These are phyloP conservation scores for Arctium lappa DNA, from an alignment of 129 eudicot genomes.

Conservation along the genomic window DNA sequence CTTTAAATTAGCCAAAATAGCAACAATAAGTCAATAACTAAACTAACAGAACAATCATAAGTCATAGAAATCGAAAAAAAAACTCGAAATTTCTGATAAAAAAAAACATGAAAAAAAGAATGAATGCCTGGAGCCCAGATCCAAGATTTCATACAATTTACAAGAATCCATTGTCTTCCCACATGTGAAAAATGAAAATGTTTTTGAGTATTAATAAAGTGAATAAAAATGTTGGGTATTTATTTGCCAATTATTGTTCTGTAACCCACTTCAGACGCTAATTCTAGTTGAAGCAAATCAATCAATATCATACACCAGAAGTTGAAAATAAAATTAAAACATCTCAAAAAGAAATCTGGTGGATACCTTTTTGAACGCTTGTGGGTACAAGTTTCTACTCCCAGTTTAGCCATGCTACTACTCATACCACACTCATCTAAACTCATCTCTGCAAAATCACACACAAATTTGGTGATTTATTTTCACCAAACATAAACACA, in stretches of 20 bases:
- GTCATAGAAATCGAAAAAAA: not conserved
- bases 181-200: not conserved
- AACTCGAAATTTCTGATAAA: not conserved
- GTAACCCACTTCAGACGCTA: slow-evolving; percentile 23
- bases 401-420: slow-evolving; percentile 25
- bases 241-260: not conserved
- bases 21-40: not conserved
- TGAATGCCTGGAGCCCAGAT: slow-evolving; percentile 16
- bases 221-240: slow-evolving; percentile 1
- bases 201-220: slow-evolving; percentile 1
- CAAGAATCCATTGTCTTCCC: not conserved
- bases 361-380: slow-evolving; percentile 72
- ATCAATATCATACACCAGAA: slow-evolving; percentile 28
- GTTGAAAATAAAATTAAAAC: slow-evolving; percentile 5
- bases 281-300: slow-evolving; percentile 34
- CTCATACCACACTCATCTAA: slow-evolving; percentile 44
- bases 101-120: not conserved
- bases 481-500: slow-evolving; percentile 23
- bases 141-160: slow-evolving; percentile 26
- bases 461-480: not conserved
- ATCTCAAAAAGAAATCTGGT: slow-evolving; percentile 2
- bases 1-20: not conserved
- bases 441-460: slow-evolving; percentile 51
- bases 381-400: slow-evolving; percentile 47
- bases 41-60: not conserved